Base-by-base conservation (phyloP, 129 eudicot species). In the Pulicaria dysenterica region DNA sequence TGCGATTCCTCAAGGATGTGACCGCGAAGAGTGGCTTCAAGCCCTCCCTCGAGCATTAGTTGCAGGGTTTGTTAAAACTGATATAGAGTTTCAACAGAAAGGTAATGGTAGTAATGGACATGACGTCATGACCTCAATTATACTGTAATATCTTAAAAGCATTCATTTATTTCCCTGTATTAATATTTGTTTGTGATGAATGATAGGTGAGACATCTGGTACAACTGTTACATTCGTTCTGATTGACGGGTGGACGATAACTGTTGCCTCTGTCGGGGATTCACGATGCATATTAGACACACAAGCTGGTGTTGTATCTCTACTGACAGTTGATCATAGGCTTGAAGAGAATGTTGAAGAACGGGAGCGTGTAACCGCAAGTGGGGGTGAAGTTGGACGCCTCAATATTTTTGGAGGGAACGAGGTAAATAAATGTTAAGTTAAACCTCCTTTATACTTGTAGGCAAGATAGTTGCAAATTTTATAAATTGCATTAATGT, bases 261-360 rank as follows among this genome's bases (percentile, higher is more conserved):
- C 97, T 56, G 99, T 95, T 81, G 99, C 99, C 39, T 95, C 97
- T 51, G 99, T 95, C 17, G 99, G 96, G 49, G 97, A 95, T 85
- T 95, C 97, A 47, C 79, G 99, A 44, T 95, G 97, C 87, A 90
- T 95, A 73, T 65, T 90, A 81, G 99, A 95, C 81, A 88, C 99
- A 44, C 96, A 90, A 81, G 88, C 94, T 5, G 99, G 97, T 66
- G 91, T 87, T 24, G 97, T 95, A 55, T 88, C 93, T 44, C 83
- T 90, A 16, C 76, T 95, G 62, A 95, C 99, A 4, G 99, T 95
- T 78, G 99, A 95, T 75, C 97, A 91, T 71, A 83, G 99, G 73
- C 83, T 95, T 78, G 99, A 91, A 84, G 99, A 95, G 73, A 95
- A 95, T 69, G 83, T 75, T 19, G 97, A 95, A 80, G 99, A 95